Evolutionary conservation across 2,329 filamentous ascomycete species (phyloP).

Genomic region (Hymenoscyphus occultus): DNA sequence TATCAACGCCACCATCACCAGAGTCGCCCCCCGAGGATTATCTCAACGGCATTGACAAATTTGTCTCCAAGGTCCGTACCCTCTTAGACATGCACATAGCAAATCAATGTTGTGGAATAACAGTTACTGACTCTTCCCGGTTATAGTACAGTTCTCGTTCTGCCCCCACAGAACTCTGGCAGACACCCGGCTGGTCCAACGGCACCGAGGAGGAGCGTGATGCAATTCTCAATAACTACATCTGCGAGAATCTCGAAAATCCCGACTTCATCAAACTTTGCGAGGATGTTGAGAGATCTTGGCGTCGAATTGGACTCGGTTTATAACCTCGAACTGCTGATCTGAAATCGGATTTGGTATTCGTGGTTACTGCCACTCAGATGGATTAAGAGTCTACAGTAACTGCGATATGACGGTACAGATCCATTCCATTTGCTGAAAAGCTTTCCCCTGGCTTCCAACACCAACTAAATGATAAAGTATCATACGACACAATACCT

Average conservation of each 20-base stretch:
- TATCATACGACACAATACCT: not conserved
- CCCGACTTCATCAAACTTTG: slow-evolving; percentile 49
- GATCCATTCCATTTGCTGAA: not conserved
- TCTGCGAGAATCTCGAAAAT: slow-evolving; percentile 48
- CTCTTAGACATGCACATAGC: not conserved
- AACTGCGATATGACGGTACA: not conserved
- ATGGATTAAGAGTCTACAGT: slow-evolving; percentile 4
- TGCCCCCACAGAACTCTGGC: slow-evolving; percentile 29
- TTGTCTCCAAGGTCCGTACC: slow-evolving; percentile 20
- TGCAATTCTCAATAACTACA: slow-evolving; percentile 46
- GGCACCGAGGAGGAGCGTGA: slow-evolving; percentile 40
- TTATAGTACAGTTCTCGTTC: slow-evolving; percentile 23
- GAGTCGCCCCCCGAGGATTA: slow-evolving; percentile 23
- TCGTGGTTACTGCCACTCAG: not conserved
- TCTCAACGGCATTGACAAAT: slow-evolving; percentile 24
- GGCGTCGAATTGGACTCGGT: slow-evolving; percentile 48
- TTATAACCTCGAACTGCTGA: slow-evolving; percentile 22
- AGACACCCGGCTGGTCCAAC: slow-evolving; percentile 29
- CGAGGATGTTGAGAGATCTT: slow-evolving; percentile 48
- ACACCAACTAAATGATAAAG: not conserved
- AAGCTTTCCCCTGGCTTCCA: not conserved
- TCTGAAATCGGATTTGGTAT: slow-evolving; percentile 5
- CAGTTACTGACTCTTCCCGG: not conserved
- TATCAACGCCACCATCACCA: slow-evolving; percentile 5
- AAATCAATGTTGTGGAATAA: not conserved